Evolutionary conservation across 495 filamentous ascomycete species (phyloP), one percentile per base, ranked within the genome.

Genomic region (Glonium stellatum): DNA sequence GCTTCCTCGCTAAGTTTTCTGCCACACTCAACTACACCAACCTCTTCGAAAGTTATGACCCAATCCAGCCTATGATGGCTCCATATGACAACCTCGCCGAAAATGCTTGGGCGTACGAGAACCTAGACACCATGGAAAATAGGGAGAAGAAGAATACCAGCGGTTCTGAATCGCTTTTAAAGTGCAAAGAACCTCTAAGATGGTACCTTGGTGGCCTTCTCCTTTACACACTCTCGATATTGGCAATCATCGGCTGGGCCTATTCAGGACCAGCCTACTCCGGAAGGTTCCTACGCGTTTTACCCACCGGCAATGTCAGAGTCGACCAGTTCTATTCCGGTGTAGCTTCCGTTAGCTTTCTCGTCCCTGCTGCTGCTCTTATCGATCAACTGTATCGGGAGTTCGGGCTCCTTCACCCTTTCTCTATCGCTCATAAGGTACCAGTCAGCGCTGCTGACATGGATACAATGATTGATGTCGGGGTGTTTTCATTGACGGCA

Each of bases 321-420:
- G 56, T 58, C 10, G 56, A 58, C 31, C 56, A 58, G 44, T 58
- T 58, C 44, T 58, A 58, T 41, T 27, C 56, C 44, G 56, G 56
- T 21, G 18, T 50, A 39, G 56, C 56, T 13, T 58, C 56, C 2
- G 56, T 58, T 22, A 44, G 21, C 42, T 50, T 58, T 13, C 23
- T 58, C 10, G 56, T 58, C 12, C 56, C 56, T 23, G 56, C 42
- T 13, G 56, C 56, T 8, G 56, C 56, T 35, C 56, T 58, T 3
- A 50, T 58, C 23, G 35, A 44, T 36, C 56, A 50, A 50, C 27
- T 58, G 12, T 58, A 44, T 37, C 21, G 49, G 19, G 42, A 58
- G 25, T 58, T 58, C 46, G 56, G 56, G 12, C 23, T 58, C 2
- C 56, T 58, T 25, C 56, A 58, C 31, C 56, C 56, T 15, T 58